Percentiles rank a stretch among this genome's conserved stretches.
Evolutionary conservation across 176 grass and related monocot species (phyloP).

Genomic region (Tillandsia leiboldiana): DNA sequence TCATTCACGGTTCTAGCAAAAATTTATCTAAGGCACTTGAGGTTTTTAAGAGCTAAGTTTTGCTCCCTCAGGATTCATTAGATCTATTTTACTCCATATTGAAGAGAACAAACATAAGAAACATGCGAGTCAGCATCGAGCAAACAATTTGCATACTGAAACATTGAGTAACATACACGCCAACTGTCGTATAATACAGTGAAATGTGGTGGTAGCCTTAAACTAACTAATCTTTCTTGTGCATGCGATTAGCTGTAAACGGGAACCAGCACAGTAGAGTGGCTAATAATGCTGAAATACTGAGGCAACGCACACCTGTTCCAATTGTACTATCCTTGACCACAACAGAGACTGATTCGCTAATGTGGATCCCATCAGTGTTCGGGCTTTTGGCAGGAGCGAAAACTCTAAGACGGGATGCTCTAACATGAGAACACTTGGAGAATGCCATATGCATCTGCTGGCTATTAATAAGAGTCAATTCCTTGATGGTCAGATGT

Average conservation of each 20-base stretch:
- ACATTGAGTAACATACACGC: too few relatives aligned
- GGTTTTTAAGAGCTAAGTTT: background rate
- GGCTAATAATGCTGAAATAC: background rate
- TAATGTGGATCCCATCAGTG: constrained; percentile 88
- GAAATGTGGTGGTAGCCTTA: too few relatives aligned
- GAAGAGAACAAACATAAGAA: background rate
- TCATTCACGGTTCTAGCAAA: background rate
- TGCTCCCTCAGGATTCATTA: background rate
- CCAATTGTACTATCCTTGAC: constrained; percentile 48
- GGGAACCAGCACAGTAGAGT: background rate
- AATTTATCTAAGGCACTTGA: background rate
- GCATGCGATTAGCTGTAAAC: background rate
- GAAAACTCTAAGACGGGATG: constrained; percentile 40
- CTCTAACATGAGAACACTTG: constrained; percentile 43
- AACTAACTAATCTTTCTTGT: background rate
- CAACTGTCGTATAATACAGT: too few relatives aligned
- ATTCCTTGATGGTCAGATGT: constrained; percentile 34
- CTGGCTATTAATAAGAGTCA: constrained; percentile 57
- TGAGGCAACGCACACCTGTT: constrained; percentile 33
- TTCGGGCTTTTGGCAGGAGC: constrained; percentile 84
- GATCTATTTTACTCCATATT: background rate
- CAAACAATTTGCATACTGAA: too few relatives aligned
- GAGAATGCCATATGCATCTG: constrained; percentile 71
- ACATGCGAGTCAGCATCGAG: too few relatives aligned
- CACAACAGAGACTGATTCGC: constrained; percentile 26